A percentile compares a stretch with the other conserved stretches of the same genome.
Conservation (phyloP, 352 stramenopile species). For the Elongisporangium undulatum region DNA sequence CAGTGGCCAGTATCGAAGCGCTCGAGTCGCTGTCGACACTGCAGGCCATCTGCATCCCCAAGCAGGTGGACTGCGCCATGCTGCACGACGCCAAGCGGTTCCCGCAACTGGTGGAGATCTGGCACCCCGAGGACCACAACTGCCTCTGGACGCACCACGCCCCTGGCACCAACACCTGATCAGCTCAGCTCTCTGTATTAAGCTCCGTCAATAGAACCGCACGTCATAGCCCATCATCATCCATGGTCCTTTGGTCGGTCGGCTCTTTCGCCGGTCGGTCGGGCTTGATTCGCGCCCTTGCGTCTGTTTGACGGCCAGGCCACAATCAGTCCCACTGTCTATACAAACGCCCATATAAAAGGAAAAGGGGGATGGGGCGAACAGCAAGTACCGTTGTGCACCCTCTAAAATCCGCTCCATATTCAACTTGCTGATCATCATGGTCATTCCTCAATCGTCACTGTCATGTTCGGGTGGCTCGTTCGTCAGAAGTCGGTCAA, state of each 20-base stretch:
- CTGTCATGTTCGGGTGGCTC: constrained; percentile 1
- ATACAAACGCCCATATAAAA: background rate
- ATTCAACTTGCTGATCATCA: background rate
- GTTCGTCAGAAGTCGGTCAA: constrained; percentile 1
- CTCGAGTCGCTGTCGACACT: constrained; percentile 27
- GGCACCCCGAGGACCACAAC: constrained; percentile 62
- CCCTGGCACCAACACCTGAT: too few species aligned
- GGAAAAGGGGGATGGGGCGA: too few species aligned
- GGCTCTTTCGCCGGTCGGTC: background rate
- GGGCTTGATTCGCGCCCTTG: background rate
- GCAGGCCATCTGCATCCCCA: constrained; percentile 44
- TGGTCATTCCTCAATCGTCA: background rate
- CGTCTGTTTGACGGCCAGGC: background rate
- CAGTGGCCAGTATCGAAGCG: constrained; percentile 29
- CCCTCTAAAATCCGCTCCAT: too few species aligned
- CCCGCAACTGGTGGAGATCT: constrained; percentile 40
- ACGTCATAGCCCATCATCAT: too few species aligned
- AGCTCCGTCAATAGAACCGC: background rate
- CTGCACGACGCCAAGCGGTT: constrained; percentile 40
- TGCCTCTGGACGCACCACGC: constrained; percentile 54
- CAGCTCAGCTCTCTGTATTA: background rate
- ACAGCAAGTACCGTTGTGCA: too few species aligned
- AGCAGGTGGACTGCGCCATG: constrained; percentile 28
- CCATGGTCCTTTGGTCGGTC: too few species aligned
- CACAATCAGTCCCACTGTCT: background rate